Conservation (phyloP, 805 yeast genomes). For the Pichia occidentalis region DNA sequence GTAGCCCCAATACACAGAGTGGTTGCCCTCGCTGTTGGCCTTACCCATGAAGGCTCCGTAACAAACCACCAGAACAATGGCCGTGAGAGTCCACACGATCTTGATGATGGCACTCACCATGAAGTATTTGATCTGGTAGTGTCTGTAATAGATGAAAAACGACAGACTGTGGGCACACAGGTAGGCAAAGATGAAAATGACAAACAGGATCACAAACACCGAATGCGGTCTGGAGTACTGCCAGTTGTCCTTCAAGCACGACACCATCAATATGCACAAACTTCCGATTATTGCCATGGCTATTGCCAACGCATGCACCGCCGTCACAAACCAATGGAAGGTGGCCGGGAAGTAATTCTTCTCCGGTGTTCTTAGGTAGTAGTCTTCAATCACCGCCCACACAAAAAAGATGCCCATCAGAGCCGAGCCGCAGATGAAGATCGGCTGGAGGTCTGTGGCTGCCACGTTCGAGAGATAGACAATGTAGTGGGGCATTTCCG, state of each 20-base stretch:
- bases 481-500: slow-evolving; percentile 30
- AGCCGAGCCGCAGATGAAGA: slow-evolving; percentile 73
- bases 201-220: slow-evolving; percentile 67
- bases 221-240: slow-evolving; percentile 50
- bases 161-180: slow-evolving; percentile 20
- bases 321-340: slow-evolving; percentile 18
- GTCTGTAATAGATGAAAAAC: slow-evolving; percentile 17
- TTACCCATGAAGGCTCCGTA: slow-evolving; percentile 41
- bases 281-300: slow-evolving; percentile 35
- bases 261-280: slow-evolving; percentile 64
- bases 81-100: slow-evolving; percentile 56
- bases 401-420: slow-evolving; percentile 72
- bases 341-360: slow-evolving; percentile 45
- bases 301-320: slow-evolving; percentile 22
- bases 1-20: slow-evolving; percentile 36
- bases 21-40: slow-evolving; percentile 18
- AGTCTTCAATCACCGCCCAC: slow-evolving; percentile 57
- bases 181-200: slow-evolving; percentile 56
- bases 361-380: slow-evolving; percentile 48
- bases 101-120: slow-evolving; percentile 48
- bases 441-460: slow-evolving; percentile 78
- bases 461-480: slow-evolving; percentile 83
- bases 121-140: slow-evolving; percentile 23
- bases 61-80: slow-evolving; percentile 60
- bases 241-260: slow-evolving; percentile 60